Conservation (phyloP, 768 basidiomycete species). For the Tephrocybe sp. region DNA sequence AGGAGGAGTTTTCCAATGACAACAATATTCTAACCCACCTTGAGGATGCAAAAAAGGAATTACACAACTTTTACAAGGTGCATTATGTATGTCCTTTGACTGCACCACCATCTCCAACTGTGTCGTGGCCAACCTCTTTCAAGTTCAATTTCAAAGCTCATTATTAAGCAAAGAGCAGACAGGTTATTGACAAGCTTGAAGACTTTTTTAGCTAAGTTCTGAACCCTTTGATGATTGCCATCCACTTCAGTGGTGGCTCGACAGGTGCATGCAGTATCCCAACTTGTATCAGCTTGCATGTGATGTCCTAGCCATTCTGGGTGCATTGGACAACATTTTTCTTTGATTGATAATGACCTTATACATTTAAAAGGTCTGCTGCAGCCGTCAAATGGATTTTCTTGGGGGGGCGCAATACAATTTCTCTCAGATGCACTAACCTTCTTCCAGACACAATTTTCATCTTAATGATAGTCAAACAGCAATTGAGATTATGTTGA, state of each 20-base stretch:
- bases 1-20: too few species aligned
- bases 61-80: too few species aligned
- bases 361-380: constrained; percentile 1
- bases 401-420: constrained; percentile 2
- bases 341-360: not conserved
- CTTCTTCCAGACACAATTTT: not conserved
- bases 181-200: constrained; percentile 20
- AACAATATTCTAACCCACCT: too few species aligned
- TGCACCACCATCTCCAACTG: not conserved
- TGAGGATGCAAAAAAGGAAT: too few species aligned
- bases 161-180: not conserved
- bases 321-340: not conserved
- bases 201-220: constrained; percentile 22
- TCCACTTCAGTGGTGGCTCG: constrained; percentile 30
- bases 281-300: constrained; percentile 5
- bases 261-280: constrained; percentile 1
- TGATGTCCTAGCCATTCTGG: constrained; percentile 3
- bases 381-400: constrained; percentile 2
- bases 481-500: not conserved
- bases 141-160: constrained; percentile 3
- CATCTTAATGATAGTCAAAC: not conserved
- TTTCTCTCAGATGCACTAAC: not conserved
- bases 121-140: not conserved
- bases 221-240: constrained; percentile 26
- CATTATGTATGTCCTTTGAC: not conserved